These are phyloP conservation scores for Oemleria cerasiformis DNA, from an alignment of 306 rosid species.

Conservation along the genomic window DNA sequence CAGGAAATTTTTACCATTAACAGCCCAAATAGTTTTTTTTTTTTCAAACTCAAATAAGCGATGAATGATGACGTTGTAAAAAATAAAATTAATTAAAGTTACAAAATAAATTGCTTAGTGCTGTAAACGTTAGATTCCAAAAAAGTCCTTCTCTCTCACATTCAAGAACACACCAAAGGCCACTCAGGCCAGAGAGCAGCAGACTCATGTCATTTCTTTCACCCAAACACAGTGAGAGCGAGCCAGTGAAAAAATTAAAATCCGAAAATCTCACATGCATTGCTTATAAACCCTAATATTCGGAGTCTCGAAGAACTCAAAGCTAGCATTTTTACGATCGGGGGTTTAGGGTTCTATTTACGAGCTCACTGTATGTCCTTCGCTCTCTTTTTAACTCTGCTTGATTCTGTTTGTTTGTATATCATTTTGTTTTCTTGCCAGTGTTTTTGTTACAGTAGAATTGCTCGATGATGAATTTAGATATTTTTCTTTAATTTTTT, in stretches of 20 bases:
- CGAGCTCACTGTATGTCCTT: neutral
- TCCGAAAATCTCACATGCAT: neutral
- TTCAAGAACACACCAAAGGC: neutral
- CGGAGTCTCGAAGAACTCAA: neutral
- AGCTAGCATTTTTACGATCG: neutral
- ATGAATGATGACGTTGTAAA: neutral
- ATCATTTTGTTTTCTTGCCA: neutral
- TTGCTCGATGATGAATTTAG: neutral
- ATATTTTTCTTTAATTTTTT: neutral
- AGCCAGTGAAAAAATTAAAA: neutral
- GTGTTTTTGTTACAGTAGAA: neutral
- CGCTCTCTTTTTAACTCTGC: neutral
- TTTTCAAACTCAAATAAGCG: neutral
- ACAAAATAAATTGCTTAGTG: too few species aligned
- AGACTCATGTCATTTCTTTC: neutral
- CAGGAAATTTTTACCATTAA: neutral
- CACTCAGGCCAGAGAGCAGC: neutral
- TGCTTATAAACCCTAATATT: constrained; percentile 8
- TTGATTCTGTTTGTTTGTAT: neutral
- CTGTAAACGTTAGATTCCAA: neutral
- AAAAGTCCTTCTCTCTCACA: neutral
- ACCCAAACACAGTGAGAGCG: neutral
- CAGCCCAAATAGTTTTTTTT: too few species aligned
- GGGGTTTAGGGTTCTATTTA: constrained; percentile 11
- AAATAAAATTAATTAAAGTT: too few species aligned